Conservation (phyloP, 176 grass and related monocot genomes). For the Phoenix dactylifera region DNA sequence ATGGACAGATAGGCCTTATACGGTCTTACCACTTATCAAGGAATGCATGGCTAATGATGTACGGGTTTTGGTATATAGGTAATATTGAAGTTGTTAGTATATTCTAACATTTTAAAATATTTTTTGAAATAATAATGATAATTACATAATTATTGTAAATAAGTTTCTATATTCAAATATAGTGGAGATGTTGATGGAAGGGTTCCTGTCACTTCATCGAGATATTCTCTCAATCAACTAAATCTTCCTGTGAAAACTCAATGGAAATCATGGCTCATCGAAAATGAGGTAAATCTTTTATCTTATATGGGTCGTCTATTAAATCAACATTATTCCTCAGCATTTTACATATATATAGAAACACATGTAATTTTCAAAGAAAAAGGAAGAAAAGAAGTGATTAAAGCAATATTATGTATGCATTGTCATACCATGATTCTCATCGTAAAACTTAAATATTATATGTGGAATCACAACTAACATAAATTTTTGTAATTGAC, state of each 20-base stretch:
- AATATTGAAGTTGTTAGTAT: too few species aligned
- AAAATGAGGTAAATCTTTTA: conserved; percentile 27
- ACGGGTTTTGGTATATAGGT: conserved; percentile 77
- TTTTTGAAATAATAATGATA: too few species aligned
- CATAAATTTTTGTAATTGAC: too few species aligned
- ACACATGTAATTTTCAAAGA: neutral
- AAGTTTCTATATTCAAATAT: neutral
- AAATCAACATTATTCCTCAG: neutral
- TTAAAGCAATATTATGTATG: too few species aligned
- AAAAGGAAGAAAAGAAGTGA: too few species aligned
- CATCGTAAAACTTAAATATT: too few species aligned
- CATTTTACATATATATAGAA: neutral
- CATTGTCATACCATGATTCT: too few species aligned
- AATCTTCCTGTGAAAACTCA: conserved; percentile 31
- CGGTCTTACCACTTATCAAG: conserved; percentile 50
- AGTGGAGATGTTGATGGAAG: conserved; percentile 69
- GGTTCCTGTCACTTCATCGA: conserved; percentile 70
- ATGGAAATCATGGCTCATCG: conserved; percentile 66
- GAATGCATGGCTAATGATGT: conserved; percentile 39
- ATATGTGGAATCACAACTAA: too few species aligned
- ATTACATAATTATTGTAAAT: too few species aligned
- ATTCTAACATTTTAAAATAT: too few species aligned
- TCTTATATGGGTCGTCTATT: neutral
- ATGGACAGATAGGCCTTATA: conserved; percentile 46
- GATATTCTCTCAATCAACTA: conserved; percentile 69